Conservation (phyloP, 2,329 filamentous ascomycete genomes). For the Exophiala bonariae region DNA sequence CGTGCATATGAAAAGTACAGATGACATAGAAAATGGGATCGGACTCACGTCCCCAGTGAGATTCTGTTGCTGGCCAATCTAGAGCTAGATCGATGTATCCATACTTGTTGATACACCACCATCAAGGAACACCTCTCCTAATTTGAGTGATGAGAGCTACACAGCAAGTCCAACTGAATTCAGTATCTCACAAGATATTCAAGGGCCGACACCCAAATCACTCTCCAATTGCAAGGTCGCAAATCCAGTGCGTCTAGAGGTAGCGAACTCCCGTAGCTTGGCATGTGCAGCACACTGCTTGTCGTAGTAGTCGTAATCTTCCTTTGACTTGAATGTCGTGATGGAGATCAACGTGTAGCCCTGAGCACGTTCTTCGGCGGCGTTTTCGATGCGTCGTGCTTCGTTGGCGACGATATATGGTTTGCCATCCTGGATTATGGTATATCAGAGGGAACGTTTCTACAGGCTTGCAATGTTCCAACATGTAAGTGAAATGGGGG, state of each 20-base stretch:
- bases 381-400: constrained; percentile 56
- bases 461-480: neutral
- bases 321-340: constrained; percentile 63
- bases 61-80: too few species aligned
- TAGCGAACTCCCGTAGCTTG: constrained; percentile 42
- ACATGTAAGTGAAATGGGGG: neutral
- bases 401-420: constrained; percentile 65
- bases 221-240: constrained; percentile 40
- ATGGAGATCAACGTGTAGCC: constrained; percentile 66
- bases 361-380: constrained; percentile 55
- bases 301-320: constrained; percentile 73
- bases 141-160: too few species aligned
- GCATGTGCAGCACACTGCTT: constrained; percentile 57
- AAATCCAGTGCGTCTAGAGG: constrained; percentile 36
- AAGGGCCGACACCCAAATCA: constrained; percentile 13
- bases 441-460: neutral
- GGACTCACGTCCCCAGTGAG: too few species aligned
- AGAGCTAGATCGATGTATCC: too few species aligned
- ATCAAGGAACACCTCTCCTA: too few species aligned
- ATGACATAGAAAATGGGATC: too few species aligned
- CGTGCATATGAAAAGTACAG: constrained; percentile 53
- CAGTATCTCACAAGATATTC: too few species aligned
- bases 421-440: constrained; percentile 60
- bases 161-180: too few species aligned
- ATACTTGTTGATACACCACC: too few species aligned